A percentile compares a stretch with the other conserved stretches of the same genome.
Evolutionary conservation across 2,329 filamentous ascomycete species (phyloP).

Genomic region (Diaporthe aspalathi): DNA sequence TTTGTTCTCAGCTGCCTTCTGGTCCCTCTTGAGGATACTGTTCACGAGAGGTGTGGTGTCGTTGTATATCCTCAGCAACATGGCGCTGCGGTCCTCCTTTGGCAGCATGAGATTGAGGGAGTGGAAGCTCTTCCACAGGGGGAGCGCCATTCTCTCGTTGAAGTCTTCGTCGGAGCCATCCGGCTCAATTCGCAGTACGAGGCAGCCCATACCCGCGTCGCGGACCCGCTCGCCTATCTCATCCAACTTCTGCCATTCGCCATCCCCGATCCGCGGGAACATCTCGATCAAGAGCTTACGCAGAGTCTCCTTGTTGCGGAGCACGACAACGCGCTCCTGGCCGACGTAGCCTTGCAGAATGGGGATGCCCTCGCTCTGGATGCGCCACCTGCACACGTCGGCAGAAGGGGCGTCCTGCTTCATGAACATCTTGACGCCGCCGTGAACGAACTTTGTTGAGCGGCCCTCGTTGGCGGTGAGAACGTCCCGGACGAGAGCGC

Average conservation of each 20-base stretch:
- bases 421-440: slow-evolving; percentile 98
- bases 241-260: slow-evolving; percentile 79
- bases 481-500: slow-evolving; percentile 84
- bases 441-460: slow-evolving; percentile 95
- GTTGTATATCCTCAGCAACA: slow-evolving; percentile 91
- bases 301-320: slow-evolving; percentile 83
- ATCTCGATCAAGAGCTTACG: slow-evolving; percentile 89
- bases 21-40: slow-evolving; percentile 65
- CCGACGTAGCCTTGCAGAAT: slow-evolving; percentile 93
- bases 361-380: slow-evolving; percentile 92
- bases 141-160: slow-evolving; percentile 84
- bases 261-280: slow-evolving; percentile 88
- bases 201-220: slow-evolving; percentile 89
- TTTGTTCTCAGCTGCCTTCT: slow-evolving; percentile 53
- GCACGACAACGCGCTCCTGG: slow-evolving; percentile 76
- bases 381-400: slow-evolving; percentile 91
- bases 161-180: slow-evolving; percentile 71
- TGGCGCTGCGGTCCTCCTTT: slow-evolving; percentile 93
- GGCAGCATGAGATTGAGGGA: slow-evolving; percentile 97
- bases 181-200: slow-evolving; percentile 85
- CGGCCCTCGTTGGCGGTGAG: slow-evolving; percentile 88
- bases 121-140: slow-evolving; percentile 92
- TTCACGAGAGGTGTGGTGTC: slow-evolving; percentile 88
- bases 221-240: slow-evolving; percentile 89
- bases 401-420: slow-evolving; percentile 92